phyloP scores from a whole-genome alignment of 2,329 filamentous ascomycete genomes.

The Aspergillus neotritici region DNA sequence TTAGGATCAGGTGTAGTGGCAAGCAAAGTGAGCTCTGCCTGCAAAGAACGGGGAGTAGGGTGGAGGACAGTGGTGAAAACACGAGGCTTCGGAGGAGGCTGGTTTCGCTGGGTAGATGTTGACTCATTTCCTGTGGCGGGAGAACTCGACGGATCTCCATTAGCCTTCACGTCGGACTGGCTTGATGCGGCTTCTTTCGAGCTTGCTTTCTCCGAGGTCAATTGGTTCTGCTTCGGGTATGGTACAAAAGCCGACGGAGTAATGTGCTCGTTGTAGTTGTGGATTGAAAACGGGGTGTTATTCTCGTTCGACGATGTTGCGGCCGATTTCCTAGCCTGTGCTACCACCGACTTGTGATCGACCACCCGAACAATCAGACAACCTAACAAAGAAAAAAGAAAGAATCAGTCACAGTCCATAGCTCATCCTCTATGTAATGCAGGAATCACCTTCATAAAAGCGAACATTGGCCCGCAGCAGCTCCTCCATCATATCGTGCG shows the following conservation, averaged over 20 bases:
- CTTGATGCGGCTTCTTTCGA: constrained; percentile 22
- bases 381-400: constrained; percentile 30
- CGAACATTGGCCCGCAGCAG: constrained; percentile 64
- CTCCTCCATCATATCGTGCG: constrained; percentile 80
- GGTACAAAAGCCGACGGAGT: constrained; percentile 82
- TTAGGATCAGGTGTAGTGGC: constrained; percentile 62
- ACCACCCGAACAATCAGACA: constrained; percentile 93
- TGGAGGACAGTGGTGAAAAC: constrained; percentile 76
- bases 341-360: constrained; percentile 67
- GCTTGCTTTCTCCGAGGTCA: constrained; percentile 23
- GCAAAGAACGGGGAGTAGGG: constrained; percentile 69
- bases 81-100: constrained; percentile 47
- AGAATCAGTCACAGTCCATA: too few relatives aligned
- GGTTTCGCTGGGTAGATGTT: constrained; percentile 46
- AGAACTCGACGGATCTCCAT: constrained; percentile 37
- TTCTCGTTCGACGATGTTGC: constrained; percentile 55
- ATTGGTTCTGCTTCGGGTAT: constrained; percentile 53
- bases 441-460: constrained; percentile 72
- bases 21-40: constrained; percentile 71
- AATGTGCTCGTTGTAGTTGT: constrained; percentile 85
- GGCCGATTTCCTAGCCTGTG: constrained; percentile 53
- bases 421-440: too few relatives aligned
- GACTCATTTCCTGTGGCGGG: constrained; percentile 52
- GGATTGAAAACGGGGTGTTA: constrained; percentile 70
- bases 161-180: constrained; percentile 18